These are phyloP conservation scores for Tetracladium marchalianum DNA, from an alignment of 495 filamentous ascomycete genomes.

Conservation along the genomic window DNA sequence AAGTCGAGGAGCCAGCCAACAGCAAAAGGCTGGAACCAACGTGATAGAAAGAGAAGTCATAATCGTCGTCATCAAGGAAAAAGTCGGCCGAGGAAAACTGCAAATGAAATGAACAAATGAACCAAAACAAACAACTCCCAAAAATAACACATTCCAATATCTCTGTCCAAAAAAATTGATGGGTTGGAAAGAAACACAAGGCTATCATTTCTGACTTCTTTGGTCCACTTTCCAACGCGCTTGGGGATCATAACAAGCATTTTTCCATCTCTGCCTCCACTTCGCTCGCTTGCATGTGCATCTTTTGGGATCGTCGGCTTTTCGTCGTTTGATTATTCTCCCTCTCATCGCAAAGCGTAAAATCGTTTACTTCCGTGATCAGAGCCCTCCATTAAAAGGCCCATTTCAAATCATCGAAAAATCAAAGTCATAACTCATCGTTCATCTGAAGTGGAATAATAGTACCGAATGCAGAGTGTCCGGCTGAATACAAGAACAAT, in stretches of 20 bases:
- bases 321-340: slow-evolving; percentile 9
- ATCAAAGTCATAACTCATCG: slow-evolving; percentile 20
- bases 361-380: slow-evolving; percentile 6
- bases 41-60: slow-evolving; percentile 16
- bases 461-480: slow-evolving; percentile 13
- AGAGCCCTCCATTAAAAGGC: slow-evolving; percentile 12
- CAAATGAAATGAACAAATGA: background rate
- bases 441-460: slow-evolving; percentile 19
- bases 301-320: slow-evolving; percentile 7
- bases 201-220: background rate
- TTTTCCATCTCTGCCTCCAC: slow-evolving; percentile 3
- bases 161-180: too few species aligned
- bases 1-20: too few species aligned
- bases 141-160: too few species aligned
- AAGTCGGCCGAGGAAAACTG: slow-evolving; percentile 2
- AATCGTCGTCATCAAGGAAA: slow-evolving; percentile 14
- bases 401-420: slow-evolving; percentile 8
- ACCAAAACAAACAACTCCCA: background rate
- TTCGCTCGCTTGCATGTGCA: slow-evolving; percentile 13
- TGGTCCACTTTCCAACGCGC: slow-evolving; percentile 1
- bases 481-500: slow-evolving; percentile 18
- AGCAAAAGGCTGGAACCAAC: too few species aligned
- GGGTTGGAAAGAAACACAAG: too few species aligned
- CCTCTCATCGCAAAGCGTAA: slow-evolving; percentile 16
- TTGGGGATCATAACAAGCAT: slow-evolving; percentile 18